Percentiles rank a stretch among this genome's conserved stretches.
Conservation (phyloP, 2,329 filamentous ascomycete genomes). For the Corynespora cassiicola region DNA sequence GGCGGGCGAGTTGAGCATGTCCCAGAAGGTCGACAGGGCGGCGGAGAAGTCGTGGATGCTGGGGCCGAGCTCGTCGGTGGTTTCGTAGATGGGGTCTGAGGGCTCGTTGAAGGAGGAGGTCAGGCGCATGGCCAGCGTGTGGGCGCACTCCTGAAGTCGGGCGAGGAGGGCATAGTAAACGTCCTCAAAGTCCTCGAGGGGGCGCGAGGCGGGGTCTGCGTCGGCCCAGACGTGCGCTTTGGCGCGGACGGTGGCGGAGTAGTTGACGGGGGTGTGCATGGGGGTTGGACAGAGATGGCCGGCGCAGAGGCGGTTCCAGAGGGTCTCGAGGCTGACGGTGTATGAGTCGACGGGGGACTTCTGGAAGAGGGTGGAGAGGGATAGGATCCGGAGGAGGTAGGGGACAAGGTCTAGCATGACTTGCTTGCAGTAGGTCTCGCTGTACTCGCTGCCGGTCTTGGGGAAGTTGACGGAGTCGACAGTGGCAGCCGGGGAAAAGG, state of each 20-base stretch:
- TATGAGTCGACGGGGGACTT: slow-evolving; percentile 15
- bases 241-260: slow-evolving; percentile 7
- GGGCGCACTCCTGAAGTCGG: slow-evolving; percentile 32
- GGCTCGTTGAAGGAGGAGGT: slow-evolving; percentile 29
- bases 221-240: slow-evolving; percentile 56
- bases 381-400: slow-evolving; percentile 17
- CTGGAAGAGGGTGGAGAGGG: slow-evolving; percentile 17
- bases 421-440: slow-evolving; percentile 10
- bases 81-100: slow-evolving; percentile 13
- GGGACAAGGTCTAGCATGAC: slow-evolving; percentile 22
- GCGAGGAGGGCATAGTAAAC: slow-evolving; percentile 38
- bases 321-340: slow-evolving; percentile 35
- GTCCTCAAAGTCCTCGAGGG: slow-evolving; percentile 40
- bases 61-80: slow-evolving; percentile 10
- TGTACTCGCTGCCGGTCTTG: slow-evolving; percentile 15
- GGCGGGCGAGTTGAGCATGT: slow-evolving; percentile 26
- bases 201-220: slow-evolving; percentile 65
- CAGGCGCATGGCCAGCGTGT: slow-evolving; percentile 27
- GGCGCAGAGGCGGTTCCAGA: slow-evolving; percentile 42
- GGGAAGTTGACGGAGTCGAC: slow-evolving; percentile 20
- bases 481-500: too few relatives aligned
- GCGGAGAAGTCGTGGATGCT: slow-evolving; percentile 20
- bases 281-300: slow-evolving; percentile 25
- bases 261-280: slow-evolving; percentile 18
- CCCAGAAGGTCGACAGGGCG: slow-evolving; percentile 29